These are phyloP conservation scores for Talaromyces stipitatus DNA, from an alignment of 495 filamentous ascomycete species.

Conservation along the genomic window DNA sequence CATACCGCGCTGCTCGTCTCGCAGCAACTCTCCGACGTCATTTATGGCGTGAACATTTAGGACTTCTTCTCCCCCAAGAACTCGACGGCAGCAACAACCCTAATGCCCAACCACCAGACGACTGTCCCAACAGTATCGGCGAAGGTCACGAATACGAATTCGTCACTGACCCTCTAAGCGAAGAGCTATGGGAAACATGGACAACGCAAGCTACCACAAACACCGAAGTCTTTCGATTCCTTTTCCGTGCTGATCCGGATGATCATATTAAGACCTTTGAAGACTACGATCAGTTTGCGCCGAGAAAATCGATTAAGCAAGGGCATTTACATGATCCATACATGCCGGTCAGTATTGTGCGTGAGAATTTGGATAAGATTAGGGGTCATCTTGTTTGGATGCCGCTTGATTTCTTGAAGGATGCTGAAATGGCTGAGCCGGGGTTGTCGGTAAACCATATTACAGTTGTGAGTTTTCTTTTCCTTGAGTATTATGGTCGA, in stretches of 20 bases:
- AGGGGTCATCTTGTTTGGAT: conserved; percentile 94
- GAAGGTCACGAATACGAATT: conserved; percentile 63
- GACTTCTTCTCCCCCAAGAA: conserved; percentile 66
- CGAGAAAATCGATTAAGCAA: conserved; percentile 57
- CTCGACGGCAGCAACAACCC: conserved; percentile 63
- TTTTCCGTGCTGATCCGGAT: conserved; percentile 93
- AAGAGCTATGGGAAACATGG: conserved; percentile 82
- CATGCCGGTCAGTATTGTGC: conserved; percentile 59
- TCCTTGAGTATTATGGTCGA: not conserved
- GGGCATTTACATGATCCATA: conserved; percentile 80
- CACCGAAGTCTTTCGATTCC: conserved; percentile 72
- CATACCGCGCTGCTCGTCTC: conserved; percentile 65
- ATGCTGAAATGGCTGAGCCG: conserved; percentile 86
- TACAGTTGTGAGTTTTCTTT: conserved; percentile 47
- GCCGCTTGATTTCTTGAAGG: conserved; percentile 76
- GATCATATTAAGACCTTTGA: conserved; percentile 81
- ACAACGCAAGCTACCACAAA: conserved; percentile 67
- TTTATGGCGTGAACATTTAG: conserved; percentile 91
- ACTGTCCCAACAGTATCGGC: conserved; percentile 59
- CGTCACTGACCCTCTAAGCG: conserved; percentile 73
- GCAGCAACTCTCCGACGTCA: conserved; percentile 76
- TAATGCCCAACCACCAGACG: conserved; percentile 75
- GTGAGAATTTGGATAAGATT: conserved; percentile 67
- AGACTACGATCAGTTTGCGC: conserved; percentile 75
- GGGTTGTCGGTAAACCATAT: conserved; percentile 67